These are phyloP conservation scores for Kodamaea sp. DNA, from an alignment of 1,139 yeast genomes.

Conservation along the genomic window DNA sequence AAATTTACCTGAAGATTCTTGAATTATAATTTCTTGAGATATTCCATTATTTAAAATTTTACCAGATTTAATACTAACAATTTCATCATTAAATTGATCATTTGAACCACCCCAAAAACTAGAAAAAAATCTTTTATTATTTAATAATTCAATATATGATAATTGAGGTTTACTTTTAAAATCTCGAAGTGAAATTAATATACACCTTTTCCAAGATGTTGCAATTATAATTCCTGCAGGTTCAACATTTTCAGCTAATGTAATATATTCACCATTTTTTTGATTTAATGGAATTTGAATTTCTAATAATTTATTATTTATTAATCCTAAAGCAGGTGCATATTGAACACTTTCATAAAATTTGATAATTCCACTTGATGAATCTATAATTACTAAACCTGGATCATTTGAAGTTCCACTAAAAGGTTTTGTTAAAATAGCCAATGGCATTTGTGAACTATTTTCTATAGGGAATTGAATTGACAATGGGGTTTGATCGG, in stretches of 20 bases:
- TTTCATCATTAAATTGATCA: constrained; percentile 36
- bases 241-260: constrained; percentile 58
- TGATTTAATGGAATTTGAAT: constrained; percentile 33
- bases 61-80: constrained; percentile 61
- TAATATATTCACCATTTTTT: constrained; percentile 52
- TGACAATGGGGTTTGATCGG: constrained; percentile 57
- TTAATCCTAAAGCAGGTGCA: constrained; percentile 64
- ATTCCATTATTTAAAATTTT: constrained; percentile 49
- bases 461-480: constrained; percentile 39
- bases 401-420: constrained; percentile 60
- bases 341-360: constrained; percentile 68
- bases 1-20: constrained; percentile 44
- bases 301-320: constrained; percentile 41
- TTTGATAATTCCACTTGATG: constrained; percentile 51
- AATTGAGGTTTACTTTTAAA: constrained; percentile 60
- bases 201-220: constrained; percentile 67
- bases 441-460: constrained; percentile 40
- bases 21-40: constrained; percentile 39
- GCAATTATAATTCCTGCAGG: constrained; percentile 74
- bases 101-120: constrained; percentile 24
- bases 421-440: constrained; percentile 63
- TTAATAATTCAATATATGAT: constrained; percentile 32
- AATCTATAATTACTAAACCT: constrained; percentile 60
- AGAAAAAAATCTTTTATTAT: constrained; percentile 22
- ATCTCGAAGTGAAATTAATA: constrained; percentile 64